phyloP scores from a whole-genome alignment of 257 asterid genomes.

The Coffea eugenioides region DNA sequence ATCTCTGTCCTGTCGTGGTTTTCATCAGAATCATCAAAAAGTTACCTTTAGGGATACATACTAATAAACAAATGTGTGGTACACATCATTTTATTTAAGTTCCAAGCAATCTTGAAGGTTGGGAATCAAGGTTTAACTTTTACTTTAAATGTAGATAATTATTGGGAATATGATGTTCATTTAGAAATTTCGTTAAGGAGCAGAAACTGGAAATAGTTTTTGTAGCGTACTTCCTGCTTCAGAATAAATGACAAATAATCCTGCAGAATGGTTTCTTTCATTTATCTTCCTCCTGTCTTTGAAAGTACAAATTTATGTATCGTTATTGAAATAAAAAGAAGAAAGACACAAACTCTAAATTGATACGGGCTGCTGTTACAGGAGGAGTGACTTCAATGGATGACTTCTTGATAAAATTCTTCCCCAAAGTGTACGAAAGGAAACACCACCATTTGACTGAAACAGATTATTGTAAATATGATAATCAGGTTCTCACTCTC shows the following conservation, averaged over 20 bases:
- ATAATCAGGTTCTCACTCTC: constrained; percentile 69
- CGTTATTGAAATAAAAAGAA: background rate
- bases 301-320: background rate
- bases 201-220: background rate
- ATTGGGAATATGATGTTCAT: too few species aligned
- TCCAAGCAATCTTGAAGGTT: background rate
- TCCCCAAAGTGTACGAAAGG: constrained; percentile 56
- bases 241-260: background rate
- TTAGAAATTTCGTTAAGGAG: background rate
- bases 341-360: too few species aligned
- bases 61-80: background rate
- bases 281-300: background rate
- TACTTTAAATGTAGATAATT: background rate
- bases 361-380: constrained; percentile 17
- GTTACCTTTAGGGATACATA: background rate
- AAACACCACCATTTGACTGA: constrained; percentile 45
- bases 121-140: background rate
- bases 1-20: background rate
- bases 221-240: background rate
- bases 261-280: background rate
- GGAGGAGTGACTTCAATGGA: constrained; percentile 93
- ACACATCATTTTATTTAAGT: background rate
- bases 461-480: constrained; percentile 79
- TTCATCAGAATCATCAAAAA: background rate
- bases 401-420: constrained; percentile 64